phyloP scores from a whole-genome alignment of 2,329 filamentous ascomycete species.

The Penicillium sp. region DNA sequence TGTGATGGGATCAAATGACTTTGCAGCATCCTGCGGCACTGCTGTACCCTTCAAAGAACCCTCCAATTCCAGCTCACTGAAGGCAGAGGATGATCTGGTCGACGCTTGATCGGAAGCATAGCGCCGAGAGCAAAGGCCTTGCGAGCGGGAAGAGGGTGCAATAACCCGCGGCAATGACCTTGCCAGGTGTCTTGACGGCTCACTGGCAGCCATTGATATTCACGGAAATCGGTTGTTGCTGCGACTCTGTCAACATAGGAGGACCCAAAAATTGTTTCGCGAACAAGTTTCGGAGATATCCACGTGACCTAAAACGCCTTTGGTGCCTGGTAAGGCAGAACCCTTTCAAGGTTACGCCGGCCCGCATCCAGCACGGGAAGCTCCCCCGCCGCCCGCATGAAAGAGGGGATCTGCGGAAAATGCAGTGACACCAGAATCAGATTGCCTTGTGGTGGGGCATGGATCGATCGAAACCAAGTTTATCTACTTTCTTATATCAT shows the following conservation, averaged over 20 bases:
- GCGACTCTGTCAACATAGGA: slow-evolving; percentile 23
- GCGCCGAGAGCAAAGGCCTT: slow-evolving; percentile 45
- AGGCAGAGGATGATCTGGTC: slow-evolving; percentile 33
- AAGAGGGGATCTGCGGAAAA: slow-evolving; percentile 1
- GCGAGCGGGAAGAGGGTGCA: slow-evolving; percentile 35
- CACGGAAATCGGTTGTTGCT: slow-evolving; percentile 25
- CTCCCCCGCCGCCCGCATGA: slow-evolving; percentile 14
- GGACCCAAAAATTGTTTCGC: slow-evolving; percentile 40
- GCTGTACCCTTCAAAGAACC: slow-evolving; percentile 51
- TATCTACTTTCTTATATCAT: slow-evolving; percentile 11
- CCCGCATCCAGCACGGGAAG: slow-evolving; percentile 12
- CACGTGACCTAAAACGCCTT: slow-evolving; percentile 21
- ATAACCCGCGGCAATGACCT: slow-evolving; percentile 44
- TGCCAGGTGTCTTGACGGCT: slow-evolving; percentile 45
- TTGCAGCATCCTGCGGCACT: slow-evolving; percentile 45
- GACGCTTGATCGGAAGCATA: slow-evolving; percentile 53
- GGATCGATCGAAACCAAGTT: slow-evolving; percentile 7
- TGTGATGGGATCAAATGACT: slow-evolving; percentile 57
- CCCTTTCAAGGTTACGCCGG: slow-evolving; percentile 16
- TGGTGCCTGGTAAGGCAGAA: slow-evolving; percentile 15
- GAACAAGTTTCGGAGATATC: slow-evolving; percentile 20
- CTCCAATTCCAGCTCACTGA: slow-evolving; percentile 53
- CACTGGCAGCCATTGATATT: slow-evolving; percentile 45
- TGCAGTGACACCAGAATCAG: not conserved
- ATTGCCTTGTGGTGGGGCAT: slow-evolving; percentile 4